phyloP scores from a whole-genome alignment of 2,329 filamentous ascomycete genomes.

The Drechslera avenae region DNA sequence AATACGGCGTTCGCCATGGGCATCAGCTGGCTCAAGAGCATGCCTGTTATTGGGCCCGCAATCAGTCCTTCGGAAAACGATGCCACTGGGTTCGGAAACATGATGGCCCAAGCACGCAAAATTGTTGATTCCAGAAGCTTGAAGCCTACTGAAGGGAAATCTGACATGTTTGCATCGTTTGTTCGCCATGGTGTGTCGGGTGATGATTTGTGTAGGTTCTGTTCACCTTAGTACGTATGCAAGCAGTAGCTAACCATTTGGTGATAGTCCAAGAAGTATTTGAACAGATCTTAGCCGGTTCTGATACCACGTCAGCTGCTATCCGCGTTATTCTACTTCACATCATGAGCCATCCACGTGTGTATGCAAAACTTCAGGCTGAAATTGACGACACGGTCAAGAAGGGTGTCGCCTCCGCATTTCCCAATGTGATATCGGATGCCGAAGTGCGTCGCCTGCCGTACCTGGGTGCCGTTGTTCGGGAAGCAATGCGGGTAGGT shows the following conservation, averaged over 20 bases:
- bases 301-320: slow-evolving; percentile 63
- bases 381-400: slow-evolving; percentile 54
- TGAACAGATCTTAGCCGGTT: slow-evolving; percentile 59
- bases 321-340: slow-evolving; percentile 61
- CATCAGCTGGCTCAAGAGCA: slow-evolving; percentile 30
- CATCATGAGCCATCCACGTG: slow-evolving; percentile 57
- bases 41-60: slow-evolving; percentile 31
- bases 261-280: slow-evolving; percentile 48
- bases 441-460: slow-evolving; percentile 49
- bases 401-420: slow-evolving; percentile 41
- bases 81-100: slow-evolving; percentile 33
- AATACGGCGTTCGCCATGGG: slow-evolving; percentile 38
- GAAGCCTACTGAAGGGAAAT: slow-evolving; percentile 49
- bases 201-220: slow-evolving; percentile 43
- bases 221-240: not conserved
- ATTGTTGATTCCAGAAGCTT: slow-evolving; percentile 51
- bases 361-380: slow-evolving; percentile 53
- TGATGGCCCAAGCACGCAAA: slow-evolving; percentile 42
- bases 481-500: slow-evolving; percentile 51
- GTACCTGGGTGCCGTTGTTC: slow-evolving; percentile 55
- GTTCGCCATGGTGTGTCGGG: slow-evolving; percentile 52
- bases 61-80: slow-evolving; percentile 48
- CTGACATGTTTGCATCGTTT: slow-evolving; percentile 62
- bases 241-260: not conserved
- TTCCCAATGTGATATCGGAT: slow-evolving; percentile 55